Evolutionary conservation across 106 monocot genomes (phyloP).

Genomic region (Dioscorea alata): DNA sequence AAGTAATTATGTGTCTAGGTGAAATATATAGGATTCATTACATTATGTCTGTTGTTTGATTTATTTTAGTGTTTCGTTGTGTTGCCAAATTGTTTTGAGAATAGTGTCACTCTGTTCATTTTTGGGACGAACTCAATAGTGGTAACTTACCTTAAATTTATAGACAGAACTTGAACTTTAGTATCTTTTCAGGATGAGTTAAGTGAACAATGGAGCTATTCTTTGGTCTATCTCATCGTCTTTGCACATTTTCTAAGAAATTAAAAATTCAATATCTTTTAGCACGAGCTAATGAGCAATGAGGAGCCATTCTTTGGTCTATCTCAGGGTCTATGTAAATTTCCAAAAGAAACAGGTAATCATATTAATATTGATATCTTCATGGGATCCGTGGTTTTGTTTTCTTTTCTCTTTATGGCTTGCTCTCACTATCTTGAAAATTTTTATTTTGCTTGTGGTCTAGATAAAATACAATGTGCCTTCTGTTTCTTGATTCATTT

Average conservation of each 20-base stretch:
- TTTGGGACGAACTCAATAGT: too few species aligned
- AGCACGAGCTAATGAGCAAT: slow-evolving; percentile 93
- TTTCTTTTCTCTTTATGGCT: neutral
- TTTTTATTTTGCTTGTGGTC: neutral
- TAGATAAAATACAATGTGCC: slow-evolving; percentile 86
- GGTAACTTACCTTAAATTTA: too few species aligned
- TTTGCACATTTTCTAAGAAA: slow-evolving; percentile 72
- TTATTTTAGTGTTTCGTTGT: too few species aligned
- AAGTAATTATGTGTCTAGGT: too few species aligned
- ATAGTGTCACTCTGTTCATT: too few species aligned
- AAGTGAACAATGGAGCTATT: slow-evolving; percentile 85
- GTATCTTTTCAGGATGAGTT: slow-evolving; percentile 65
- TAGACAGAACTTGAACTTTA: too few species aligned
- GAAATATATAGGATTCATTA: too few species aligned
- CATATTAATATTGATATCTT: neutral
- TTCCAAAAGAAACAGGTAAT: slow-evolving; percentile 94
- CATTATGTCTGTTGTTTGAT: too few species aligned
- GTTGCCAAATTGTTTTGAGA: too few species aligned
- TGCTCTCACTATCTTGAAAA: too few species aligned
- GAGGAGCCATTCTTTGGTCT: slow-evolving; percentile 98
- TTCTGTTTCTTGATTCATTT: slow-evolving; percentile 51
- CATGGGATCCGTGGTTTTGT: neutral
- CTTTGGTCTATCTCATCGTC: slow-evolving; percentile 86
- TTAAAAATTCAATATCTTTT: neutral
- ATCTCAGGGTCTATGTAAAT: slow-evolving; percentile 86